phyloP scores from a whole-genome alignment of 306 rosid species.

The Begonia masoniana region DNA sequence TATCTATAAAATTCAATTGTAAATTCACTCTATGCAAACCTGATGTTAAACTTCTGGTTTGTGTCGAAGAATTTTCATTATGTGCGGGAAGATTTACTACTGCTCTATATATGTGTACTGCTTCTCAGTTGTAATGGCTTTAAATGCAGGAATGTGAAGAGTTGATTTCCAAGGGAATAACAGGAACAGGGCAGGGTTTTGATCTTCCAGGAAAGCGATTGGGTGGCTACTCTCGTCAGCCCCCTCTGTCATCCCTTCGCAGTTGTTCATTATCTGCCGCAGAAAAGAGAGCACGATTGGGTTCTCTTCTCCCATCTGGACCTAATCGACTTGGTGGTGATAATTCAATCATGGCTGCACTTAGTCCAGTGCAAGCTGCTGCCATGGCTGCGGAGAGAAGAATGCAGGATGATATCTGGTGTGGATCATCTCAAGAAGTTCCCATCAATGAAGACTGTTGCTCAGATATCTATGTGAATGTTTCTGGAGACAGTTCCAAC shows the following conservation, averaged over 20 bases:
- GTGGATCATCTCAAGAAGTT: slow-evolving; percentile 58
- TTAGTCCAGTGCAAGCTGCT: slow-evolving; percentile 91
- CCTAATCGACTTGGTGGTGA: slow-evolving; percentile 89
- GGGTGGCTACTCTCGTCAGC: slow-evolving; percentile 57
- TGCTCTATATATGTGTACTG: neutral
- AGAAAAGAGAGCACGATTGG: slow-evolving; percentile 52
- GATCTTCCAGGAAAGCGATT: slow-evolving; percentile 84
- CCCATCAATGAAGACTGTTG: slow-evolving; percentile 32
- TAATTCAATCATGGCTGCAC: slow-evolving; percentile 54
- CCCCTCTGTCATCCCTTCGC: slow-evolving; percentile 61
- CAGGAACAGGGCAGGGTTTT: slow-evolving; percentile 66
- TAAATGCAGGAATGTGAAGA: slow-evolving; percentile 80
- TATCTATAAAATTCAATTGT: no score
- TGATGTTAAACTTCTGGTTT: slow-evolving; percentile 1
- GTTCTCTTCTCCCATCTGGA: slow-evolving; percentile 72
- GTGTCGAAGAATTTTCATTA: no score
- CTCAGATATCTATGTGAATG: slow-evolving; percentile 8
- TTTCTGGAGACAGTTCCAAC: no score
- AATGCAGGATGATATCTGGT: slow-evolving; percentile 90
- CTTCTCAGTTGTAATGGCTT: slow-evolving; percentile 9
- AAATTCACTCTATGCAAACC: no score
- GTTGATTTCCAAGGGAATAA: slow-evolving; percentile 66
- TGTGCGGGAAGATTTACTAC: no score
- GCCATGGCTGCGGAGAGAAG: slow-evolving; percentile 98
- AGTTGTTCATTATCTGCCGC: slow-evolving; percentile 68